phyloP scores from a whole-genome alignment of 768 basidiomycete species.

The Suillus lakei region DNA sequence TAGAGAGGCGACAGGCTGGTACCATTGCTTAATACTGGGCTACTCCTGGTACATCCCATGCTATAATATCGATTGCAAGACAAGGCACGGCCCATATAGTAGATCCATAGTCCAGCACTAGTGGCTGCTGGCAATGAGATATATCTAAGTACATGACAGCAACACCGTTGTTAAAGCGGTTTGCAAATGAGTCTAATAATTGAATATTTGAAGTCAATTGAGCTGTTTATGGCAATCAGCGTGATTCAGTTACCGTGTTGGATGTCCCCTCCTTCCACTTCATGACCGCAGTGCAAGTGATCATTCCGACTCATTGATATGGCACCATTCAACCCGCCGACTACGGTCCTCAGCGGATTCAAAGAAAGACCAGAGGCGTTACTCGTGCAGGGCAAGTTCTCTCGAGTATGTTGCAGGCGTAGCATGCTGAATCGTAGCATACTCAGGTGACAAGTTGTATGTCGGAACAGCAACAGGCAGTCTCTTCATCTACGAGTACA shows the following conservation, averaged over 20 bases:
- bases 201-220: background rate
- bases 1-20: background rate
- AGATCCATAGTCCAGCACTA: background rate
- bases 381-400: slow-evolving; percentile 30
- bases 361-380: slow-evolving; percentile 43
- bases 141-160: background rate
- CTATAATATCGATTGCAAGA: background rate
- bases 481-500: slow-evolving; percentile 55
- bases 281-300: background rate
- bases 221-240: background rate
- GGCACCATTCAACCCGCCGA: slow-evolving; percentile 37
- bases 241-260: background rate
- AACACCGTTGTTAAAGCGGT: background rate
- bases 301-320: slow-evolving; percentile 22
- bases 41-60: background rate
- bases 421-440: background rate
- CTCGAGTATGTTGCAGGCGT: slow-evolving; percentile 11
- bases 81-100: background rate
- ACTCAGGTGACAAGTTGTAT: slow-evolving; percentile 61
- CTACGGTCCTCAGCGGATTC: slow-evolving; percentile 32
- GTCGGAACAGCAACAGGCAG: slow-evolving; percentile 63
- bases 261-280: background rate
- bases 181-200: background rate
- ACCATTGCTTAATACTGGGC: no score
- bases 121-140: background rate